phyloP scores from a whole-genome alignment of 192 early-diverging fungal species.

The Glomus cerebriforme region DNA sequence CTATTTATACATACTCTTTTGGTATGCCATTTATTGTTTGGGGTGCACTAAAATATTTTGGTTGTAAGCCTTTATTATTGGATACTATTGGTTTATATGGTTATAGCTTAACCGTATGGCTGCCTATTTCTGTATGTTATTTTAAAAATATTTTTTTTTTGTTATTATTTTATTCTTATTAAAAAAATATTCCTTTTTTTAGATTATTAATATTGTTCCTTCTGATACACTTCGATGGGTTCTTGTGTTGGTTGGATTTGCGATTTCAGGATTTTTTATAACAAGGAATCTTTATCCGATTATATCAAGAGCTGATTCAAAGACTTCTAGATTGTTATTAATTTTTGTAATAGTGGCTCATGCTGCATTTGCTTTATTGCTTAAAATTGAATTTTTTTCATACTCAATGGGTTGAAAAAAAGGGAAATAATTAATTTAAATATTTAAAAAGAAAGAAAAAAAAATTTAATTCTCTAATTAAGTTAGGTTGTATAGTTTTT shows the following conservation, averaged over 20 bases:
- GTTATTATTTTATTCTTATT: conserved; percentile 7
- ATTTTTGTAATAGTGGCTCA: conserved; percentile 68
- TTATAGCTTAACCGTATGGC: conserved; percentile 91
- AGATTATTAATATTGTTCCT: conserved; percentile 83
- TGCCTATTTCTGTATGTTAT: conserved; percentile 77
- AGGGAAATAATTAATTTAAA: too few relatives aligned
- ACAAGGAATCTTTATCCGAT: conserved; percentile 62
- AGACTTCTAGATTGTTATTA: conserved; percentile 68
- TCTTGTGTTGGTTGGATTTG: conserved; percentile 76
- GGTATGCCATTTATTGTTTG: conserved; percentile 75
- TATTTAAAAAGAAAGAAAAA: too few relatives aligned
- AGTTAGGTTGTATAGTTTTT: too few relatives aligned
- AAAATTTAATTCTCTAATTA: too few relatives aligned
- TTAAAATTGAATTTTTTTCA: conserved; percentile 87
- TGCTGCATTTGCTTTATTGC: conserved; percentile 68
- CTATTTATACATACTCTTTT: conserved; percentile 83
- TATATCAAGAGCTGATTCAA: conserved; percentile 68
- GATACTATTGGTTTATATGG: conserved; percentile 88
- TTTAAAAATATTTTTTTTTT: background rate
- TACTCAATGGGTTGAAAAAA: conserved; percentile 40
- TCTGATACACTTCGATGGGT: conserved; percentile 81
- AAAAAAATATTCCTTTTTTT: background rate
- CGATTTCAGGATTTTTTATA: conserved; percentile 60
- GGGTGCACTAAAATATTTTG: conserved; percentile 82
- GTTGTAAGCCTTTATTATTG: conserved; percentile 78